Percentiles rank a stretch among this genome's conserved stretches.
Conservation (phyloP, 1,284 basidiomycete species). For the Phellopilus nigrolimitatus region DNA sequence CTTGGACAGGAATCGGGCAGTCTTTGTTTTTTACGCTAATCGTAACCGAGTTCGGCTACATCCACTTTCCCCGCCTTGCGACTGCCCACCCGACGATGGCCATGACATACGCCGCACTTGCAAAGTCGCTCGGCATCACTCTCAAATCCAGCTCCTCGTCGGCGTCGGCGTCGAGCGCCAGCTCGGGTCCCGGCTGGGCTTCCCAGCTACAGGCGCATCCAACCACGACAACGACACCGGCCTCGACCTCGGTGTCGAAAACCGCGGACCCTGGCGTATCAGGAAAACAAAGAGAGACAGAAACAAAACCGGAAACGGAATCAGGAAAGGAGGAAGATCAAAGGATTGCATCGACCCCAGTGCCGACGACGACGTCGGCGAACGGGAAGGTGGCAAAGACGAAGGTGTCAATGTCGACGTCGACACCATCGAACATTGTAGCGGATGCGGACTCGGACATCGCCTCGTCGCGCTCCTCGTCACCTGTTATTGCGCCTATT, state of each 20-base stretch:
- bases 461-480: conserved; percentile 16
- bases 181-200: neutral
- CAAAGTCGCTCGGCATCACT: conserved; percentile 17
- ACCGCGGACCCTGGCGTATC: too few species aligned
- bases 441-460: conserved; percentile 15
- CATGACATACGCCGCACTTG: conserved; percentile 18
- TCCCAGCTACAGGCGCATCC: neutral
- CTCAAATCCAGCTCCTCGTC: conserved; percentile 12
- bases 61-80: neutral
- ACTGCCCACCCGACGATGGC: neutral
- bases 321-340: neutral
- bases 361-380: neutral
- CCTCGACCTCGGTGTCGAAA: neutral
- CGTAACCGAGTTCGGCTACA: too few species aligned
- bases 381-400: neutral
- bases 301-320: too few species aligned
- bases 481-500: conserved; percentile 1
- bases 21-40: neutral
- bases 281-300: neutral
- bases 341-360: neutral
- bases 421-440: neutral
- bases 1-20: neutral
- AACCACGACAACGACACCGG: neutral
- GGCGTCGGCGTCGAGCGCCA: neutral
- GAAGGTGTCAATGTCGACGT: neutral